Base-by-base conservation (phyloP, 805 yeast species). In the Wickerhamomyces chambardii region DNA sequence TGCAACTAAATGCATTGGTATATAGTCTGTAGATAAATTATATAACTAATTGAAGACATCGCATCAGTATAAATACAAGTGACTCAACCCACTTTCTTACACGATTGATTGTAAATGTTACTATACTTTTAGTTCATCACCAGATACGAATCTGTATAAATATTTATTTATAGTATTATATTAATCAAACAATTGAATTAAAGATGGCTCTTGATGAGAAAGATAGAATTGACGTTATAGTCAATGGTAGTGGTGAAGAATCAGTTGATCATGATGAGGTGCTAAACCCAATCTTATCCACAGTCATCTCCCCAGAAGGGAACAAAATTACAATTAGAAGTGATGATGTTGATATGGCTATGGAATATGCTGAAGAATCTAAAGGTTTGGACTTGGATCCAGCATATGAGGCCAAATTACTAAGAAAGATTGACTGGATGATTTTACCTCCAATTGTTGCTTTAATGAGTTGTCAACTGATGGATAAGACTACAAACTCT, bases 401-500 rank as follows among this genome's bases (percentile, higher is more conserved):
- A 4, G 36, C 12, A 14, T 40, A 38, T 21, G 59, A 54, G 31
- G 45, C 49, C 28, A 48, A 49, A 34, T 44, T 64, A 26, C 43
- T 63, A 14, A 39, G 65, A 18, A 67, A 64, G 39, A 58, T 63
- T 34, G 71, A 66, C 42, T 38, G 43, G 31, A 48, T 38, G 41
- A 38, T 67, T 9, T 39, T 63, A 37, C 70, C 73, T 3, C 29
- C 64, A 24, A 48, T 67, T 37, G 49, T 54, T 31, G 35, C 50
- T 11, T 40, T 63, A 17, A 59, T 56, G 53, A 52, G 63, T 18
- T 47, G 53, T 26, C 68, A 63, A 40, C 47, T 58, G 39, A 63
- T 65, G 70, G 70, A 61, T 44, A 65, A 63, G 43, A 44, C 51
- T 12, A 50, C 66, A 11, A 59, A 53, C 34, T 51, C 66, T 5